Percentiles rank a stretch among this genome's conserved stretches.
Conservation (phyloP, 2,329 filamentous ascomycete species). For the Penicillium sp. region DNA sequence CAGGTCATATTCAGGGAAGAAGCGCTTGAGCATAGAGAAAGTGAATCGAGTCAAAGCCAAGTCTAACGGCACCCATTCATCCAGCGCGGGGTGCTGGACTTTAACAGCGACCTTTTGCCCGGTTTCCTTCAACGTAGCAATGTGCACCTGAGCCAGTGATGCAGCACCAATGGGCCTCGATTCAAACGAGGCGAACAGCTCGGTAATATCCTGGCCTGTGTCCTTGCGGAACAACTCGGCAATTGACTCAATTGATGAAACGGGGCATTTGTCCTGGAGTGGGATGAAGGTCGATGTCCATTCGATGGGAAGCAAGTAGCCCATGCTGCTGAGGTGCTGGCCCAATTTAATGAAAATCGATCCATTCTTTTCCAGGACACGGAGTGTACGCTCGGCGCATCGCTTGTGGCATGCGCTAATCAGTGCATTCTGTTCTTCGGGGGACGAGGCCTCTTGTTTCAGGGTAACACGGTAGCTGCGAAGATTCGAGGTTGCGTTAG, state of each 20-base stretch:
- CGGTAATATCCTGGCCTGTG: constrained; percentile 72
- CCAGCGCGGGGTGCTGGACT: constrained; percentile 85
- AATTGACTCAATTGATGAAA: constrained; percentile 85
- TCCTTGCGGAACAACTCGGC: constrained; percentile 81
- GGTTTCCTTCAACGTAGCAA: constrained; percentile 76
- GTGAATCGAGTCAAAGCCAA: constrained; percentile 82
- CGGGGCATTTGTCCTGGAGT: constrained; percentile 90
- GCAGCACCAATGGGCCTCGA: constrained; percentile 81
- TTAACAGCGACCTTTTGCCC: constrained; percentile 92
- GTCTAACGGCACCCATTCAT: constrained; percentile 87
- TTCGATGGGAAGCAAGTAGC: constrained; percentile 84
- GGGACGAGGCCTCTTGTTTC: constrained; percentile 63
- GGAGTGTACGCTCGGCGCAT: constrained; percentile 83
- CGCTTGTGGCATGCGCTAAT: constrained; percentile 85
- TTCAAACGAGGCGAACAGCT: constrained; percentile 85
- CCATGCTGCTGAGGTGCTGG: constrained; percentile 94
- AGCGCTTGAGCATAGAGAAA: constrained; percentile 83
- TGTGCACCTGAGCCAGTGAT: constrained; percentile 89
- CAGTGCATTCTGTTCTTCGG: constrained; percentile 62
- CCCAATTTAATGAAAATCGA: constrained; percentile 98
- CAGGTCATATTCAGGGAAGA: constrained; percentile 96
- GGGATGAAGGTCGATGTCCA: constrained; percentile 97
- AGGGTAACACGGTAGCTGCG: constrained; percentile 81
- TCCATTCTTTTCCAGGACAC: constrained; percentile 89
- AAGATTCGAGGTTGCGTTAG: constrained; percentile 5